phyloP scores from a whole-genome alignment of 345 rosid genomes.

The Lepidium didymum region DNA sequence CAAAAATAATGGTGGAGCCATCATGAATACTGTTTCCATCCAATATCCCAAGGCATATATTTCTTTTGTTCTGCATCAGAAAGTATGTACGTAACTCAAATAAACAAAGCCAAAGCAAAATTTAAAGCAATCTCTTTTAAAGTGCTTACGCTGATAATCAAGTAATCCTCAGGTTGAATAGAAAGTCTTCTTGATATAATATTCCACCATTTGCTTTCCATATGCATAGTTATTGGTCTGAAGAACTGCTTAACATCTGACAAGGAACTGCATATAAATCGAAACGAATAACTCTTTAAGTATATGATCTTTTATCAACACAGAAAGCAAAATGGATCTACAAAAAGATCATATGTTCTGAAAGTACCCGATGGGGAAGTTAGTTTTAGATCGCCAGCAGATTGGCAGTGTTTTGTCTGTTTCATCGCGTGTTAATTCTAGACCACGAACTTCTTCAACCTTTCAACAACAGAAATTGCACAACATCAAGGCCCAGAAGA shows the following conservation, averaged over 20 bases:
- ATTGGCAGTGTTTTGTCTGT: conserved; percentile 68
- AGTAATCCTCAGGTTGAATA: conserved; percentile 77
- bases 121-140: not conserved
- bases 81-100: not conserved
- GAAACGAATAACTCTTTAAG: not conserved
- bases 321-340: not conserved
- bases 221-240: conserved; percentile 73
- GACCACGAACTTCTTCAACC: conserved; percentile 45
- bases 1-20: conserved; percentile 75
- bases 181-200: conserved; percentile 49
- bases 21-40: conserved; percentile 77
- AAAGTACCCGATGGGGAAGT: conserved; percentile 51
- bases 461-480: conserved; percentile 26
- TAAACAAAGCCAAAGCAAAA: not conserved
- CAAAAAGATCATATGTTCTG: not conserved
- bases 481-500: conserved; percentile 3
- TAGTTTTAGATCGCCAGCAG: conserved; percentile 60
- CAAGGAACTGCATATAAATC: conserved; percentile 46
- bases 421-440: conserved; percentile 44
- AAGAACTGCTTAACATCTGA: conserved; percentile 54
- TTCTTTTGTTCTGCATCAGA: conserved; percentile 62
- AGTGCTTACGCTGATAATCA: conserved; percentile 63
- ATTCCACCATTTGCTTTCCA: conserved; percentile 83
- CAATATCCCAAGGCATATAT: conserved; percentile 81
- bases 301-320: not conserved